Evolutionary conservation across 495 filamentous ascomycete species (phyloP).

Genomic region (Xylaria bambusicola): DNA sequence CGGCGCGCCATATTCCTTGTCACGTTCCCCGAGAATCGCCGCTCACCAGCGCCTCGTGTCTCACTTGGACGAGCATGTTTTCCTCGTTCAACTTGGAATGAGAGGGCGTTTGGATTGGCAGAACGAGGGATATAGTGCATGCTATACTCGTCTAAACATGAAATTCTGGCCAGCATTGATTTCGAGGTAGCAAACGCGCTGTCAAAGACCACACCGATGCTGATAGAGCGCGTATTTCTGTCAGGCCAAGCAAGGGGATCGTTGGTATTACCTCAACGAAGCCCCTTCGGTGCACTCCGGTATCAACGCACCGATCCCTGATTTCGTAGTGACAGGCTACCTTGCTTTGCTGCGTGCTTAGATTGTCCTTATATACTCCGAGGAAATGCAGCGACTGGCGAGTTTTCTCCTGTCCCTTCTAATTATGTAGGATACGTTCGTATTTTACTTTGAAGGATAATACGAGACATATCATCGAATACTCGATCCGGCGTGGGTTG

Average conservation of each 20-base stretch:
- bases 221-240: neutral
- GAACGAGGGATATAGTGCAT: neutral
- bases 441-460: neutral
- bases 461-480: constrained; percentile 1
- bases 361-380: constrained; percentile 2
- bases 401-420: neutral
- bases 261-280: constrained; percentile 18
- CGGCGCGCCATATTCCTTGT: constrained; percentile 2
- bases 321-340: constrained; percentile 12
- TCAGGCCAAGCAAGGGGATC: constrained; percentile 14
- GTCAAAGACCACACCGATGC: neutral
- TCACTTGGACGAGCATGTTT: neutral
- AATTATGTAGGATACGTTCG: neutral
- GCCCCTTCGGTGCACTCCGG: constrained; percentile 14
- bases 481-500: neutral
- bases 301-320: constrained; percentile 1
- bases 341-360: constrained; percentile 5
- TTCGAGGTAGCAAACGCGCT: constrained; percentile 2
- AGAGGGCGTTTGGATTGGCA: neutral
- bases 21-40: neutral
- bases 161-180: neutral
- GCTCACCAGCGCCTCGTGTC: constrained; percentile 10
- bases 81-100: neutral
- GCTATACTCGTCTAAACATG: neutral
- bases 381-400: neutral